phyloP scores from a whole-genome alignment of 352 stramenopile genomes.

The Globisporangium rhizosaccharum region DNA sequence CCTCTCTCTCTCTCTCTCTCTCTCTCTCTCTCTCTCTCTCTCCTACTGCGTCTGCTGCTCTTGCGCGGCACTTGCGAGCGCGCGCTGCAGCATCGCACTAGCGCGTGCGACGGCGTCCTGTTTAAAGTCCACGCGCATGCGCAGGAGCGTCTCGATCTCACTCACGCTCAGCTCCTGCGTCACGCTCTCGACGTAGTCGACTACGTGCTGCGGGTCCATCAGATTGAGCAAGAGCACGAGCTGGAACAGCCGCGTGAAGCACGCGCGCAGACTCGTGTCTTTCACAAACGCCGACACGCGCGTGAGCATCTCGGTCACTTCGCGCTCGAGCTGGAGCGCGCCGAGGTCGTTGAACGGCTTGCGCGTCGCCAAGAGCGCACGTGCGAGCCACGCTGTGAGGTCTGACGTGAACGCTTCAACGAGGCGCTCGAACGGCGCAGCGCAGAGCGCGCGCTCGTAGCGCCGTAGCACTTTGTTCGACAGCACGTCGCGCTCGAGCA shows the following conservation, averaged over 20 bases:
- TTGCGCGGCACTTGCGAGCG: constrained; percentile 1
- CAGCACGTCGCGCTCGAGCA: constrained; percentile 68
- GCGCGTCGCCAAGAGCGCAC: constrained; percentile 34
- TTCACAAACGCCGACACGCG: constrained; percentile 45
- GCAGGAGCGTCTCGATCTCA: constrained; percentile 51
- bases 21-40: constrained; percentile 3
- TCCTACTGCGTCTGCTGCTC: background rate
- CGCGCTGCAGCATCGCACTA: constrained; percentile 23
- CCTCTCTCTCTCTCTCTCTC: too few species aligned
- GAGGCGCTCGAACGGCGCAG: constrained; percentile 58
- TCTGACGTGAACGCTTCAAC: constrained; percentile 56
- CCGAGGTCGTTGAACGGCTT: constrained; percentile 80
- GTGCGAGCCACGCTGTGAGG: constrained; percentile 54
- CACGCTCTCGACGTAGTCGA: constrained; percentile 60
- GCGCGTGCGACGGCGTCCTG: constrained; percentile 36
- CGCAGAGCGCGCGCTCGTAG: constrained; percentile 55
- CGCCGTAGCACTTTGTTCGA: constrained; percentile 55
- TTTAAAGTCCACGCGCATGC: constrained; percentile 72
- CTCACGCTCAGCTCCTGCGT: constrained; percentile 34
- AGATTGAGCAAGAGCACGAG: constrained; percentile 77
- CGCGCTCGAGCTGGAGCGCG: constrained; percentile 70
- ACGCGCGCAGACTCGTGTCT: constrained; percentile 47
- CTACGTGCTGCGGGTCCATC: constrained; percentile 62
- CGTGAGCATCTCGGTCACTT: constrained; percentile 57
- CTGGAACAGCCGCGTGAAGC: constrained; percentile 77